Evolutionary conservation across 768 basidiomycete species (phyloP).

Genomic region (Collybia sordida): DNA sequence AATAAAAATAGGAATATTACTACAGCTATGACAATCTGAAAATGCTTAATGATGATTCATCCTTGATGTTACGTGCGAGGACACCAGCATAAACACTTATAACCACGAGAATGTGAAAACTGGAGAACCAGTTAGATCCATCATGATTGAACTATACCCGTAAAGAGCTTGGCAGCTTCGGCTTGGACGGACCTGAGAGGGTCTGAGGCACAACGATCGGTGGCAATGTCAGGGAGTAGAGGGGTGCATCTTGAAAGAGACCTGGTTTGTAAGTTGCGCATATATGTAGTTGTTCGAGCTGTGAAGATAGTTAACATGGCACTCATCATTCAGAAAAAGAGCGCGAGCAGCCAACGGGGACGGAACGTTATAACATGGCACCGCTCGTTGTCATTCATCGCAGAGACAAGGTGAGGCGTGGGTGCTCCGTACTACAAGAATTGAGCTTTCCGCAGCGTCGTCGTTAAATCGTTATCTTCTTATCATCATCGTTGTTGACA

Average conservation of each 20-base stretch:
- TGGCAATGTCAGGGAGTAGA: neutral
- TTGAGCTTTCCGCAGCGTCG: too few species aligned
- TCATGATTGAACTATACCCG: constrained; percentile 42
- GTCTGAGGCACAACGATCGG: constrained; percentile 56
- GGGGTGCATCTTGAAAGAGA: constrained; percentile 33
- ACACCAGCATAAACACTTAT: constrained; percentile 68
- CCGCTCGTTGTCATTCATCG: neutral
- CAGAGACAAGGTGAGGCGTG: too few species aligned
- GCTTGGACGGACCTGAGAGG: constrained; percentile 75
- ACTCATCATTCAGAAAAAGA: constrained; percentile 53
- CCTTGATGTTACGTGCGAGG: constrained; percentile 74
- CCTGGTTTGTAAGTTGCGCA: constrained; percentile 69
- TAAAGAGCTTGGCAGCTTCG: constrained; percentile 63
- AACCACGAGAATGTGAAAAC: constrained; percentile 35
- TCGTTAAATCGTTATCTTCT: neutral
- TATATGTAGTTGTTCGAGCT: constrained; percentile 70
- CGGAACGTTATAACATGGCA: constrained; percentile 77
- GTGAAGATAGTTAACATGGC: constrained; percentile 60
- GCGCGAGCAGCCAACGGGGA: constrained; percentile 64
- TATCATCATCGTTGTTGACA: constrained; percentile 2
- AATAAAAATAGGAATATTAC: too few species aligned
- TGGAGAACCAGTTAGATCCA: too few species aligned
- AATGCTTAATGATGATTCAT: constrained; percentile 89
- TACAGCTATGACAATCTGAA: constrained; percentile 81
- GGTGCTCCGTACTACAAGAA: too few species aligned